Base-by-base conservation (phyloP, 305 asterid genomes). In the Euphrasia arctica region DNA sequence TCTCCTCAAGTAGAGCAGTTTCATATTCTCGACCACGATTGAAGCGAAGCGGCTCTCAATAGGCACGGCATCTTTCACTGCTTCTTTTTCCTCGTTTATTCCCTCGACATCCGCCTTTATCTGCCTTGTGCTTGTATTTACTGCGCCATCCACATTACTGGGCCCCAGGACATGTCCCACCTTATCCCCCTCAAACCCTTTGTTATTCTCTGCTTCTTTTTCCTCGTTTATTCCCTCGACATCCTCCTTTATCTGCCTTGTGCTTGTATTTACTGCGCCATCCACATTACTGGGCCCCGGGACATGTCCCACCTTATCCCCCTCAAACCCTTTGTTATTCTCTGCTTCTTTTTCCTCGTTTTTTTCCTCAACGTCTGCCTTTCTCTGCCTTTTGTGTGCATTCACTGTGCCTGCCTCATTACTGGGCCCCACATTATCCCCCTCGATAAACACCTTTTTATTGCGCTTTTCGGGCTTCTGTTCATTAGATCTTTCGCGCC, bases 1-100 rank as follows among this genome's bases (percentile, higher is more conserved):
- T 80, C 74, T 88, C 87, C 64, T 88, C 87, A 94, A 72, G 85
- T 84, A 90, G 54, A 90, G 83, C 50, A 82, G 96, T 66, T 83
- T 88, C 52, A 93, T 31, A 66, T 94, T 94, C 73, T 94, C 91
- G 34, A 75, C 78, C 42, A 64, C 56, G 39, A 94, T 70, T 34
- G 87, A 74, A 9, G 96, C 96, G 70, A 74, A 88, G 56, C 69
- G 54, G 75, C 80, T 76, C 61, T 65, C 68, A 6, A 60, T 10
- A 15, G 6, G 71, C 41, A 71, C 71, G 66, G 12, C 45, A 39
- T 31, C 9, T 0, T 14, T 32, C 25, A 56, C 73, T 54, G 57
- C 47, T 64, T 73, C 82, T 14, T 52, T 64, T 68, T 66, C 68
- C 11, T 29, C 59, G 18, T 66, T 39, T 50, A 67, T 77, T 64